A percentile compares a stretch with the other conserved stretches of the same genome.
Conservation (phyloP, 805 yeast species). For the Zygotorulaspora chibaensis region DNA sequence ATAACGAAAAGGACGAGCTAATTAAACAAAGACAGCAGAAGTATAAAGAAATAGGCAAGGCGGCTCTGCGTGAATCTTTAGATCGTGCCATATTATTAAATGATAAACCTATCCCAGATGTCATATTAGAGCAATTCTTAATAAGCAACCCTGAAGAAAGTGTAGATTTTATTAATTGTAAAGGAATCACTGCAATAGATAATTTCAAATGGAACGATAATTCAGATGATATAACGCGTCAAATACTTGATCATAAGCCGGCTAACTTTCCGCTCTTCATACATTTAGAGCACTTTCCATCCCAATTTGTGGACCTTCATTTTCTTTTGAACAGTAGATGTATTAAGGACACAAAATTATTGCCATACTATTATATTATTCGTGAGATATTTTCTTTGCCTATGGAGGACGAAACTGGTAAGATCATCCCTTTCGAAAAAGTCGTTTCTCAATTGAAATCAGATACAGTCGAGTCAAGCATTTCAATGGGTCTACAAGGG, state of each 20-base stretch:
- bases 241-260: constrained; percentile 36
- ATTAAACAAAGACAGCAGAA: constrained; percentile 45
- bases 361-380: constrained; percentile 63
- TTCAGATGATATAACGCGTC: constrained; percentile 26
- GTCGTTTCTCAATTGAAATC: constrained; percentile 70
- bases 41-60: constrained; percentile 59
- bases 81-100: constrained; percentile 62
- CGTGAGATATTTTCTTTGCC: constrained; percentile 72
- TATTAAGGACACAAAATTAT: constrained; percentile 44
- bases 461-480: constrained; percentile 60
- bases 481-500: constrained; percentile 55
- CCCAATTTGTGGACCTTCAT: constrained; percentile 72
- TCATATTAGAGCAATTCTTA: constrained; percentile 55
- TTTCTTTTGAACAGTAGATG: constrained; percentile 52
- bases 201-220: constrained; percentile 38
- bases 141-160: constrained; percentile 70
- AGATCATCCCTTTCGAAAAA: constrained; percentile 58
- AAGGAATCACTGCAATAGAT: constrained; percentile 56
- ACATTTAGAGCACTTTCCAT: constrained; percentile 73
- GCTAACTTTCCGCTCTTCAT: constrained; percentile 58
- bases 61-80: constrained; percentile 46
- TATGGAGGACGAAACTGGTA: constrained; percentile 57
- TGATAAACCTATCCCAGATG: constrained; percentile 72
- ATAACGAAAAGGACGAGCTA: constrained; percentile 47
- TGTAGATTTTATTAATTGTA: constrained; percentile 63